Base-by-base conservation (phyloP, 371 early-diverging fungal species). In the Rhizopus sp. region DNA sequence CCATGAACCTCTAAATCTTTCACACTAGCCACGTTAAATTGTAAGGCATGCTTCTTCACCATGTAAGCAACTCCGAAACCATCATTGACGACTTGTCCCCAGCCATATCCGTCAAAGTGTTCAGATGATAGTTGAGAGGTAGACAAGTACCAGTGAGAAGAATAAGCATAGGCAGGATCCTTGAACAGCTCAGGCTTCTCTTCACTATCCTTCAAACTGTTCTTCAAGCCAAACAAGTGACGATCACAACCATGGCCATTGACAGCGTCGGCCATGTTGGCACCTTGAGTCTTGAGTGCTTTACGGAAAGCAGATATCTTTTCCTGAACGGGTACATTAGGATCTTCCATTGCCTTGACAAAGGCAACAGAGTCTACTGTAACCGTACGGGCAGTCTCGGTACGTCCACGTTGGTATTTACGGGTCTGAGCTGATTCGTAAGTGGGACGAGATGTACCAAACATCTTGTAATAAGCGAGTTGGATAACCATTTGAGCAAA, bases 1-100 rank as follows among this genome's bases (percentile, higher is more conserved):
- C 75, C 77, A 35, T 70, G 70, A 8, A 80, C 82, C n/a, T 75
- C 78, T 31, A 85, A 59, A 55, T 75, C 70, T 46, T 78, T 72
- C 16, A 81, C 76, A 46, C 88, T 84, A 4, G 92, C 89, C 39
- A 96, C 79, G 69, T 94, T 96, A 78, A 97, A 91, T 59, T 92
- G 86, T 46, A 97, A 65, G 47, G 86, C 73, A 60, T 88, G 78
- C 54, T 86, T 80, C 76, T 93, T 93, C 73, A 97, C 85, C 88
- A 93, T 94, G 81, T 98, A 98, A 29, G 97, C 96, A 63, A 89
- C 70, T 46, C 95, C 96, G 69, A 89, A 97, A 10, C 98, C 98
- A 73, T 94, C 93, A 34, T 92, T 87, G n/a, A 94, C 92, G 37
- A 98, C 97, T 70, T 93, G 93, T 55, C 96, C 95, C 95, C 96